Evolutionary conservation across 2,329 filamentous ascomycete genomes (phyloP), one percentile per base, ranked within the genome.

Genomic region (Pezicula rhizophila): DNA sequence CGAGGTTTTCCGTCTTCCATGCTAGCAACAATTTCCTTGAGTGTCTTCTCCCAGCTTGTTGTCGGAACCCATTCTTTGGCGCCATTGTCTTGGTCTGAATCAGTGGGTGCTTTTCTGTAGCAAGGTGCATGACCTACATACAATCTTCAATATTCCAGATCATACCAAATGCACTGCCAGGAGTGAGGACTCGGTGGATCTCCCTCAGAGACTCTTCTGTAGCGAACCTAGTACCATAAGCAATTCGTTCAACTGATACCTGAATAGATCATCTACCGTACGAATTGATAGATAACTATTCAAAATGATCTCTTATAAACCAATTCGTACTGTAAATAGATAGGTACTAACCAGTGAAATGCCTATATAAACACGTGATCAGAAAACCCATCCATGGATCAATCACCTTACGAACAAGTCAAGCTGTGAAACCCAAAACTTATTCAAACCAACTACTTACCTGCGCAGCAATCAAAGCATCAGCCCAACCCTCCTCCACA

Each of bases 101-200:
- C 37, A 52, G 52, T 52, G 11, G 46, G 48, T 42, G 8, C 10
- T 20, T 20, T 40, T n/a, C 11, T 34, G 15, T 25, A 38, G 18
- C 17, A 20, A 34, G 44, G 5, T 40, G 12, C 28, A 49, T 31
- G 7, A 17, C 31, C 43, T 47, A 68, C 75, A 60, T 66, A 84
- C 83, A 87, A 55, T 86, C 81, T 63, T 88, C 84, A 51, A 84
- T 71, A 57, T 88, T 89, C 85, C 86, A 89, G 46, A 89, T 82
- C 63, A 87, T 65, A 12, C 80, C 85, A 25, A 89, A 70, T 25
- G 72, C 71, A 6, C 77, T 77, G 6, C 75, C 75, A 0, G 80
- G 80, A 58, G 76, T 77, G 42, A 89, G 66, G 0, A 85, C 75
- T 42, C 84, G 77, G 56, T 80, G 75, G n/a, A 89, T 84, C 57